Conservation (phyloP, 768 basidiomycete genomes). For the Psilocybe cubensis region DNA sequence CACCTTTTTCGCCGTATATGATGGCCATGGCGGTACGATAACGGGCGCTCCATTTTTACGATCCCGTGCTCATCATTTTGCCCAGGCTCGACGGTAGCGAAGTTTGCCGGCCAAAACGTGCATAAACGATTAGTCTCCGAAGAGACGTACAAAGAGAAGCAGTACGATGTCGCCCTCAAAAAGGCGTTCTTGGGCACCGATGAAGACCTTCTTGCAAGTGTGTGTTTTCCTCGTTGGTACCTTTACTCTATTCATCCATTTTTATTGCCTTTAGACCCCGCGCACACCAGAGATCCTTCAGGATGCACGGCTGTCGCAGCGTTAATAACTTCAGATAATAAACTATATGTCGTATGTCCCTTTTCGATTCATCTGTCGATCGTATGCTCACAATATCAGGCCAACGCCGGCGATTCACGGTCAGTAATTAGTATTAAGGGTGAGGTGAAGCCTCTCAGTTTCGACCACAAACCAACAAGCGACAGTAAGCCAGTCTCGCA, state of each 20-base stretch:
- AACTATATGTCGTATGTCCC: slow-evolving; percentile 77
- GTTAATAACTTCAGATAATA: slow-evolving; percentile 74
- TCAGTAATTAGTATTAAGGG: slow-evolving; percentile 87
- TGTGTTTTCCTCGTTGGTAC: slow-evolving; percentile 25
- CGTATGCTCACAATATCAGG: slow-evolving; percentile 51
- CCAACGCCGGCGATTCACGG: slow-evolving; percentile 97
- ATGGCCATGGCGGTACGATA: slow-evolving; percentile 92
- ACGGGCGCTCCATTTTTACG: not conserved
- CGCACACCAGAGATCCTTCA: slow-evolving; percentile 88
- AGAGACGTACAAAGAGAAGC: slow-evolving; percentile 67
- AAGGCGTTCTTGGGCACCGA: slow-evolving; percentile 92
- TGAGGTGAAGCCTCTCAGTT: slow-evolving; percentile 85
- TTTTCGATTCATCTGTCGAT: slow-evolving; percentile 1
- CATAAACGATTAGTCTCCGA: slow-evolving; percentile 78
- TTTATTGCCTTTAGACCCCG: slow-evolving; percentile 61
- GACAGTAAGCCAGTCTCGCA: slow-evolving; percentile 47
- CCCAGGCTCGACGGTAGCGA: slow-evolving; percentile 81
- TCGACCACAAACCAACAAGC: slow-evolving; percentile 95
- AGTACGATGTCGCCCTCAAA: slow-evolving; percentile 82
- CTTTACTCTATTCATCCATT: slow-evolving; percentile 14
- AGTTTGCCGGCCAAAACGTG: slow-evolving; percentile 83
- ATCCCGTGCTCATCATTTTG: slow-evolving; percentile 7
- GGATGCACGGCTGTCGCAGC: slow-evolving; percentile 96
- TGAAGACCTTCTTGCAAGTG: slow-evolving; percentile 88
- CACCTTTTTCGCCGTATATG: slow-evolving; percentile 96